Base-by-base conservation (phyloP, 495 filamentous ascomycete genomes). In the Aspergillus panamensis region DNA sequence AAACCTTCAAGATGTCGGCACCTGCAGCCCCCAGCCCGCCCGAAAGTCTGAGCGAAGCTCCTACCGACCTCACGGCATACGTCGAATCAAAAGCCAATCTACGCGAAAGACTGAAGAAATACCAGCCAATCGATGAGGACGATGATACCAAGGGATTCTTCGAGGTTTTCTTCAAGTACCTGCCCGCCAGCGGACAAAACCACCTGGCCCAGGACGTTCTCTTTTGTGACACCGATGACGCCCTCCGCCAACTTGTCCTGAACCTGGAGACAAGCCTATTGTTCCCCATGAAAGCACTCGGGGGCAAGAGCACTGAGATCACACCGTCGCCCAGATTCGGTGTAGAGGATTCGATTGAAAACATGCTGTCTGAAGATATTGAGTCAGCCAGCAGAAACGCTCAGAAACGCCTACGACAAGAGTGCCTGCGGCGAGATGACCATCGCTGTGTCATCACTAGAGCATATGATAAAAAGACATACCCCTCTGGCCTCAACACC, bases 271-370 rank as follows among this genome's bases (percentile, higher is more conserved):
- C 37, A 0, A 21, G 48, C 20, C 31, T 61, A 12, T 39, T 65
- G 29, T 20, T 25, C 7, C 59, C 55, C 8, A 35, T 59, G 52
- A 17, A 48, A 43, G 51, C 55, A 16, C 17, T 43, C 9, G 50
- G 62, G 13, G 48, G 42, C 4, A 52, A 40, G 5, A 62, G 51
- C 3, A 45, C 52, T n/a, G 8, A 17, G 8, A 53, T 57, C 19
- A 56, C 51, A 29, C 44, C 45, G 29, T 58, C 53, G 0, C 54
- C 49, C 14, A 55, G 54, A 7, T 17, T 58, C 33, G 49, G 50
- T 6, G 35, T 61, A 6, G 53, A 61, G 12, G 58, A 64, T 57
- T 64, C 62, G 1, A 54, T 61, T 31, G 57, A 64, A 39, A 48
- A 44, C 7, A n/a, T n/a, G n/a, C n/a, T n/a, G n/a, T n/a, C n/a